A percentile compares a stretch with the other conserved stretches of the same genome.
phyloP scores from a whole-genome alignment of 2,329 filamentous ascomycete genomes.

The Dothidotthia symphoricarpi region DNA sequence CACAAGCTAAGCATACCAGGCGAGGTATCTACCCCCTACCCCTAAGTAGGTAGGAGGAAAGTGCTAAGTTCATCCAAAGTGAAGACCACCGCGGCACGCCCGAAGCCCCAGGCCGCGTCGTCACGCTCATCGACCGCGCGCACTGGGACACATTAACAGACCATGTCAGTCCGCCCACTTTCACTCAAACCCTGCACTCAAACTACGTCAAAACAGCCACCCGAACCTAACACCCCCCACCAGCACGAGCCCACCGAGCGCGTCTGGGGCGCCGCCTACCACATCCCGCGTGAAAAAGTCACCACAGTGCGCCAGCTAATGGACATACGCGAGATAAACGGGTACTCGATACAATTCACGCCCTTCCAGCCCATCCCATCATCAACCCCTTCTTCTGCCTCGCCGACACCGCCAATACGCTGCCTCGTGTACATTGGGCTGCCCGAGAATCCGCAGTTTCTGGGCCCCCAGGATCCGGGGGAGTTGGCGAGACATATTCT shows the following conservation, averaged over 20 bases:
- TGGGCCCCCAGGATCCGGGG: conserved; percentile 77
- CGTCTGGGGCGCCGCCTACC: conserved; percentile 93
- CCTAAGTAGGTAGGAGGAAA: too few relatives aligned
- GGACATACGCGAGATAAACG: conserved; percentile 95
- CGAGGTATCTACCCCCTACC: conserved; percentile 39
- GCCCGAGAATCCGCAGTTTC: conserved; percentile 88
- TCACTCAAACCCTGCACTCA: conserved; percentile 31
- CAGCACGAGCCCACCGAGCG: conserved; percentile 53
- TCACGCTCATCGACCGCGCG: conserved; percentile 80
- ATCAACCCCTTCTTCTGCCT: conserved; percentile 24
- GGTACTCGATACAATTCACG: conserved; percentile 90
- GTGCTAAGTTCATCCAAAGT: conserved; percentile 49
- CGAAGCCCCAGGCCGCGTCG: conserved; percentile 81
- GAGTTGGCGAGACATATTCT: conserved; percentile 78
- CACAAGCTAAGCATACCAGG: conserved; percentile 28
- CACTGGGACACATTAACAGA: conserved; percentile 77
- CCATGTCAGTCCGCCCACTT: conserved; percentile 48
- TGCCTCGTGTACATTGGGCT: conserved; percentile 92
- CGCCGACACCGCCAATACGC: conserved; percentile 33
- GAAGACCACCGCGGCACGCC: conserved; percentile 94
- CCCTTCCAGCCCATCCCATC: conserved; percentile 64
- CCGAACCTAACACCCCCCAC: background rate
- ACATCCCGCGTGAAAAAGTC: conserved; percentile 70
- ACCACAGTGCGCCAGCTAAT: conserved; percentile 84
- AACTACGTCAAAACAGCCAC: too few relatives aligned